These are phyloP conservation scores for Orbilia oligospora DNA, from an alignment of 2,329 filamentous ascomycete genomes.

Conservation along the genomic window DNA sequence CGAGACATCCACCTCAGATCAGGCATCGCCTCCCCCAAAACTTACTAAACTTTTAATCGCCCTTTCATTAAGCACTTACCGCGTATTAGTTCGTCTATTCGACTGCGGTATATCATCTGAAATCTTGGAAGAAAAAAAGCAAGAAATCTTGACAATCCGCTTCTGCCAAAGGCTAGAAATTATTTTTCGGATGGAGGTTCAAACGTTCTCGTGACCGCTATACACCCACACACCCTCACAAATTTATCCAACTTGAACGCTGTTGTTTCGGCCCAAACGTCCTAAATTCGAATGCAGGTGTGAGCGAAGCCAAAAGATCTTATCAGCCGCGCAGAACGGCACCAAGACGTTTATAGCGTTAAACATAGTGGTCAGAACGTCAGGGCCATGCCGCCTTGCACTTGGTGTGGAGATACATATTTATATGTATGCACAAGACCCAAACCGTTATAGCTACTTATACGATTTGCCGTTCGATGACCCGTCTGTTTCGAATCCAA, in stretches of 20 bases:
- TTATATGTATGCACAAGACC: slow-evolving; percentile 31
- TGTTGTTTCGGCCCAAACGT: slow-evolving; percentile 27
- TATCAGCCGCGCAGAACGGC: slow-evolving; percentile 57
- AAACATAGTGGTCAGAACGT: slow-evolving; percentile 41
- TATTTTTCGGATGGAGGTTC: slow-evolving; percentile 1
- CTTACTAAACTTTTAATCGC: slow-evolving; percentile 37
- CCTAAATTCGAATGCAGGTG: slow-evolving; percentile 19
- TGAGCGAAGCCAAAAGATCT: slow-evolving; percentile 40
- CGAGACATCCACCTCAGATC: slow-evolving; percentile 41
- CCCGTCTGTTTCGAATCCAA: slow-evolving; percentile 26
- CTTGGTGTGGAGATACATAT: slow-evolving; percentile 18
- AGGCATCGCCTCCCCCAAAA: slow-evolving; percentile 52
- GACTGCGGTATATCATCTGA: slow-evolving; percentile 40
- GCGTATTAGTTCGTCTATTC: slow-evolving; percentile 38
- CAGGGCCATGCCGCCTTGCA: slow-evolving; percentile 41
- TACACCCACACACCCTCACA: not conserved
- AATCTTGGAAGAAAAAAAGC: slow-evolving; percentile 37
- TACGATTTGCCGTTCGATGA: slow-evolving; percentile 35
- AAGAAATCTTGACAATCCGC: slow-evolving; percentile 14
- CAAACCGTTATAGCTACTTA: slow-evolving; percentile 32
- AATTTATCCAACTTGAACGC: slow-evolving; percentile 21
- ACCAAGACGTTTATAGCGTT: slow-evolving; percentile 42
- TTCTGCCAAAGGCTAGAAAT: slow-evolving; percentile 38
- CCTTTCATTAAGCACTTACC: slow-evolving; percentile 28
- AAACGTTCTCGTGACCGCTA: slow-evolving; percentile 36